A percentile compares a stretch with the other conserved stretches of the same genome.
phyloP scores from a whole-genome alignment of 257 asterid genomes.

The Rhazya stricta region DNA sequence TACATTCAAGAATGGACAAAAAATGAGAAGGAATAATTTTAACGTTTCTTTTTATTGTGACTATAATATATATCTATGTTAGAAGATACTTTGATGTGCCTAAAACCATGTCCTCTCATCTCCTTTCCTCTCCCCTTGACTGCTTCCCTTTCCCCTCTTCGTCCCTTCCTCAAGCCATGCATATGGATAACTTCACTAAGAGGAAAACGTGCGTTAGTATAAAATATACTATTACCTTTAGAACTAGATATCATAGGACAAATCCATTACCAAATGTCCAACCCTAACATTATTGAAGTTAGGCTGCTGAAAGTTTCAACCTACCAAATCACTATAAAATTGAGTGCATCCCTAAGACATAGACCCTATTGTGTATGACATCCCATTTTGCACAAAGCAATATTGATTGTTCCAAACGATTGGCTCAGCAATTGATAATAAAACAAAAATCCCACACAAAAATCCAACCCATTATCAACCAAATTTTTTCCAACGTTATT shows the following conservation, averaged over 20 bases:
- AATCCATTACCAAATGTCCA: not conserved
- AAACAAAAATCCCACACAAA: not conserved
- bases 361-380: conserved; percentile 4
- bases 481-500: not conserved
- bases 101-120: too few relatives aligned
- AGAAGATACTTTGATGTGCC: too few relatives aligned
- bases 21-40: too few relatives aligned
- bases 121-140: too few relatives aligned
- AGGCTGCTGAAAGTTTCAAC: conserved; percentile 11
- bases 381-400: not conserved
- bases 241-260: not conserved
- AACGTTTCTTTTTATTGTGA: too few relatives aligned
- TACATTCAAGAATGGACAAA: too few relatives aligned
- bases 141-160: too few relatives aligned
- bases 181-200: not conserved
- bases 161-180: too few relatives aligned
- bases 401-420: conserved; percentile 2
- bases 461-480: conserved; percentile 5
- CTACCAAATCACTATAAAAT: conserved; percentile 1
- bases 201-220: too few relatives aligned
- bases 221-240: not conserved
- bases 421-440: not conserved
- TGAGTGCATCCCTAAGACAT: not conserved
- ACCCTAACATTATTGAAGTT: not conserved
- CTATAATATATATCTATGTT: too few relatives aligned